These are phyloP conservation scores for Guyanaporus albipodus DNA, from an alignment of 768 basidiomycete species.

Conservation along the genomic window DNA sequence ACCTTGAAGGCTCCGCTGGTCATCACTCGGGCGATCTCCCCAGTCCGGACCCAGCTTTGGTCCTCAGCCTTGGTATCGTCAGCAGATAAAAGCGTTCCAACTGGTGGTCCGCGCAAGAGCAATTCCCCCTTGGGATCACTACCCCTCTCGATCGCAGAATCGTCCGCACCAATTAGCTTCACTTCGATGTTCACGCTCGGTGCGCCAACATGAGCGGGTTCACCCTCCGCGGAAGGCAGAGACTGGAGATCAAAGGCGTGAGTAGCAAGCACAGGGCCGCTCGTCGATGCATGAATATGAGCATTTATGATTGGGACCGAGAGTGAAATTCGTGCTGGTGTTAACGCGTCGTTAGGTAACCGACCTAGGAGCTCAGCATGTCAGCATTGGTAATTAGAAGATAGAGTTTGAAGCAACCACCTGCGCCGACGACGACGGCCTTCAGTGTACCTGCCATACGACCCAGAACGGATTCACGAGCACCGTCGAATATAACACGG, in stretches of 20 bases:
- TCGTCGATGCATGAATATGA: slow-evolving; percentile 56
- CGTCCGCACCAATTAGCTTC: slow-evolving; percentile 68
- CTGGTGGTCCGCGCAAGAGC: slow-evolving; percentile 66
- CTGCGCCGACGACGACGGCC: slow-evolving; percentile 68
- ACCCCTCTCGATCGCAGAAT: slow-evolving; percentile 60
- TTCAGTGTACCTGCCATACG: slow-evolving; percentile 59
- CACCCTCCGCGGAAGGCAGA: slow-evolving; percentile 41
- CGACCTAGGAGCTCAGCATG: slow-evolving; percentile 36
- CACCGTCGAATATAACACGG: slow-evolving; percentile 64
- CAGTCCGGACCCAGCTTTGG: slow-evolving; percentile 43
- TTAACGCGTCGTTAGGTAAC: slow-evolving; percentile 47
- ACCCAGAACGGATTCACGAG: slow-evolving; percentile 58
- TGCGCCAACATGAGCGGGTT: slow-evolving; percentile 59
- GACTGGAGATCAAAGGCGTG: slow-evolving; percentile 85
- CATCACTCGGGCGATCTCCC: slow-evolving; percentile 45
- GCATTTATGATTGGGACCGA: slow-evolving; percentile 72
- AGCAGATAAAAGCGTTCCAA: slow-evolving; percentile 47
- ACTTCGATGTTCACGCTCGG: slow-evolving; percentile 85
- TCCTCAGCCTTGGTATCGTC: slow-evolving; percentile 35
- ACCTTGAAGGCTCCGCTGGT: slow-evolving; percentile 64
- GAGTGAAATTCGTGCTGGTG: slow-evolving; percentile 66
- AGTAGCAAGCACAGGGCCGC: slow-evolving; percentile 77
- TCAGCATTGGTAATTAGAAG: background rate
- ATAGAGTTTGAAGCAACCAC: slow-evolving; percentile 37
- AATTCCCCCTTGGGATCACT: slow-evolving; percentile 62